Percentiles rank a stretch among this genome's conserved stretches.
Evolutionary conservation across 495 filamentous ascomycete species (phyloP).

Genomic region (Penicillium steckii): DNA sequence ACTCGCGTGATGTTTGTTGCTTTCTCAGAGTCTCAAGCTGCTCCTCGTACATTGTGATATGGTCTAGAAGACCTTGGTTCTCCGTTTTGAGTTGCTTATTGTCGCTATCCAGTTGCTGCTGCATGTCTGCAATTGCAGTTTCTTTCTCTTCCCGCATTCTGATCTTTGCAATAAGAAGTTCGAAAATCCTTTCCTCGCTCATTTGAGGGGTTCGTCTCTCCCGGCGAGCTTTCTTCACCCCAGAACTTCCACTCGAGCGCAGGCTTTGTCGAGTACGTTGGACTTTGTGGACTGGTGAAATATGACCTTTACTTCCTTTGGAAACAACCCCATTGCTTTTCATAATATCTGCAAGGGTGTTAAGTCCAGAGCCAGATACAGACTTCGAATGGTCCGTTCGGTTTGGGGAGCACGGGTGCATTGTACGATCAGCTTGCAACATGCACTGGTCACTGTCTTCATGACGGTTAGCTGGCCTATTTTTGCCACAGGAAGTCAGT

Average conservation of each 20-base stretch:
- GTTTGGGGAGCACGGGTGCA: no score
- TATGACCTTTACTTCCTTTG: no score
- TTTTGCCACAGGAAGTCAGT: no score
- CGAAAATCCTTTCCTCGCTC: conserved; percentile 36
- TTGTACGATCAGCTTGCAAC: no score
- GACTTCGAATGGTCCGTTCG: no score
- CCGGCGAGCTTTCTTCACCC: conserved; percentile 16
- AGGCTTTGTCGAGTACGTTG: no score
- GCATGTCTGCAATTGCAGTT: conserved; percentile 17
- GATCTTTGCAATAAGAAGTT: conserved; percentile 35
- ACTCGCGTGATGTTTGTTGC: conserved; percentile 16
- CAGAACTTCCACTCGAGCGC: conserved; percentile 3
- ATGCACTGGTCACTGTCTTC: no score
- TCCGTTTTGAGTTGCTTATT: conserved; percentile 23
- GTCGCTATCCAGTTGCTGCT: conserved; percentile 25
- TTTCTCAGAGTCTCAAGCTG: conserved; percentile 18
- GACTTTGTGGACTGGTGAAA: not conserved
- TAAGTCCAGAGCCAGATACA: no score
- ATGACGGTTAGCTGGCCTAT: no score
- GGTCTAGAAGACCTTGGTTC: conserved; percentile 24
- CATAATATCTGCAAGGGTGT: no score
- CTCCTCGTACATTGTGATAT: conserved; percentile 9
- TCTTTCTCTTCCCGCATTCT: conserved; percentile 38
- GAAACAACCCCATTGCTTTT: no score
- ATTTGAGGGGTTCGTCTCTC: conserved; percentile 8